Evolutionary conservation across 257 asterid genomes (phyloP), one percentile per base, ranked within the genome.

Genomic region (Primulina huaijiensis): DNA sequence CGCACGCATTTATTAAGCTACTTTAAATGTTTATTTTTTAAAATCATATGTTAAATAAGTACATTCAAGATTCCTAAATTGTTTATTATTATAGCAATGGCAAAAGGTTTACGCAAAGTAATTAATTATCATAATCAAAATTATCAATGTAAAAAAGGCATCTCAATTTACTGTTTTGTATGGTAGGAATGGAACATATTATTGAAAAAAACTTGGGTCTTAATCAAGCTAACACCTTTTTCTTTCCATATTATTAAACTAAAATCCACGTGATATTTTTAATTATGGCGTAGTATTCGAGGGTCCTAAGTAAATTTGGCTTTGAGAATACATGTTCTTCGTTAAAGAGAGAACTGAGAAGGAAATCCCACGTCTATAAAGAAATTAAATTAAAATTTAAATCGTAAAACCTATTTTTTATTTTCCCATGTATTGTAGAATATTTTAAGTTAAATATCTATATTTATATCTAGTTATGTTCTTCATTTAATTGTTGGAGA

Each of bases 131-230:
- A 23, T 65, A 65, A 20, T 40, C 30, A 11, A 2, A 40, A 65
- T 50, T 50, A 17, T 23, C 5, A 58, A 58, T 21, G 71, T 35
- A 19, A 17, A 66, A 23, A 66, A 66, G 40, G 27, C 27, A 46
- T 25, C 46, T 50, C 71, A 2, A 58, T 19, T 27, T 43, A 23
- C 17, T 16, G 71, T 46, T 52, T 50, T 67, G 50, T 29, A 14
- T 29, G 62, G 56, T 67, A 23, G 71, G 43, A 50, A 67, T 52
- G 34, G 62, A 56, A 67, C 43, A 37, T 25, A 55, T 52, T 67
- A 50, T 50, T 50, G 3, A 21, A 17, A 43, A 27, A 27, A 67
- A 43, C 71, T 50, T 67, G 17, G 50, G 29, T 67, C 29, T 67
- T 67, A 67, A 50, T 67, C 71, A 43, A 67, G 17, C 50, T 40